phyloP scores from a whole-genome alignment of 2,329 filamentous ascomycete genomes.

The Pseudogymnoascus sp. region DNA sequence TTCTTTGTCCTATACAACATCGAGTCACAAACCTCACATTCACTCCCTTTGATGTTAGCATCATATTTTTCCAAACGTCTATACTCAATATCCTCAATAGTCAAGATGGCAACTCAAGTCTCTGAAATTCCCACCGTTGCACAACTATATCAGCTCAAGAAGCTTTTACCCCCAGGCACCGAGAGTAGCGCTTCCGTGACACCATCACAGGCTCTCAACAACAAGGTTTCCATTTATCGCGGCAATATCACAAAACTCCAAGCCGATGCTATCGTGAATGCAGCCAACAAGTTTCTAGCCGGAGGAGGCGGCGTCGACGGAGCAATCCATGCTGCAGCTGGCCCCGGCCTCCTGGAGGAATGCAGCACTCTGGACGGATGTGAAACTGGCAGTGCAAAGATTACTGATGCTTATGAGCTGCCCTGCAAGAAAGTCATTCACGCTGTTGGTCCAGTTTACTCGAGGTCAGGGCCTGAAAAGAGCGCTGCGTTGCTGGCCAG shows the following conservation, averaged over 20 bases:
- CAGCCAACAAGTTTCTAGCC: slow-evolving; percentile 69
- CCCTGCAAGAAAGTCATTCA: slow-evolving; percentile 79
- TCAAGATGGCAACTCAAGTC: slow-evolving; percentile 22
- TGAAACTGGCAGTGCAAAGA: slow-evolving; percentile 69
- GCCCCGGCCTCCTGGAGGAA: slow-evolving; percentile 57
- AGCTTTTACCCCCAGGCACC: slow-evolving; percentile 9
- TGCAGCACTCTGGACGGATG: slow-evolving; percentile 68
- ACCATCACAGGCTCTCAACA: slow-evolving; percentile 47
- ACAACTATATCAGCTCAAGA: slow-evolving; percentile 25
- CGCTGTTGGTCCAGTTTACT: slow-evolving; percentile 78
- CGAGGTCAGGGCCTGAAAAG: slow-evolving; percentile 30
- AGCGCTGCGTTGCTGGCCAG: slow-evolving; percentile 42
- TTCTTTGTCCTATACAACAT: not conserved
- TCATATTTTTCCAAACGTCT: not conserved
- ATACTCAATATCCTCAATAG: slow-evolving; percentile 21
- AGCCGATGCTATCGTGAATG: slow-evolving; percentile 84
- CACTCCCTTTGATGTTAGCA: not conserved
- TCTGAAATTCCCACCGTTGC: slow-evolving; percentile 27
- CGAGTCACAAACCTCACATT: not conserved
- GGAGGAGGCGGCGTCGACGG: slow-evolving; percentile 89
- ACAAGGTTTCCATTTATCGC: slow-evolving; percentile 60
- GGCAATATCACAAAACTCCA: slow-evolving; percentile 75
- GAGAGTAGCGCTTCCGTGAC: not conserved
- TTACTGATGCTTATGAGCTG: slow-evolving; percentile 69
- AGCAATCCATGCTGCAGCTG: slow-evolving; percentile 79